Conservation (phyloP, 441 rosid species). For the Syzygium malaccense region DNA sequence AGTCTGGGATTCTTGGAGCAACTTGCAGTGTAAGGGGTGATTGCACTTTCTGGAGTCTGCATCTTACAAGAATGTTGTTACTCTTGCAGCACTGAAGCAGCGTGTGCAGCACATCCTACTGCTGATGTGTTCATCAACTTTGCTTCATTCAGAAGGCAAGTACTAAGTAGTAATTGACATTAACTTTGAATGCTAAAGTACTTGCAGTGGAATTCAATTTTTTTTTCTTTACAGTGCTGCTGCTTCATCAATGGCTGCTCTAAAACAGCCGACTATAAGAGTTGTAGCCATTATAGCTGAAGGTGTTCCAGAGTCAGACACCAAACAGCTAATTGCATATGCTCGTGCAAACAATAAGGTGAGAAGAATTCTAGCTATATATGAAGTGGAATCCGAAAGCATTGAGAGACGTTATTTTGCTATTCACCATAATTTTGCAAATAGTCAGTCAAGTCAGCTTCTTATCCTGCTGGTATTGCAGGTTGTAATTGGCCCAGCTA, state of each 20-base stretch:
- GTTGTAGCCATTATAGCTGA: constrained; percentile 96
- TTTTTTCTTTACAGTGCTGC: constrained; percentile 59
- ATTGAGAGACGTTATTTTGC: not conserved
- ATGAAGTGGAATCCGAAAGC: not conserved
- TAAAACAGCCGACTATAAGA: constrained; percentile 89
- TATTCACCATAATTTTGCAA: not conserved
- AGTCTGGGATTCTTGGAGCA: not conserved
- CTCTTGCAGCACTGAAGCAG: constrained; percentile 75
- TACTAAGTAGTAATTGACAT: not conserved
- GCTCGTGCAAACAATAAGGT: constrained; percentile 96
- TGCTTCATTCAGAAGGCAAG: constrained; percentile 85
- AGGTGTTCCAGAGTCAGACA: constrained; percentile 94
- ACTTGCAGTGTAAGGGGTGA: not conserved
- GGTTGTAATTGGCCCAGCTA: constrained; percentile 99
- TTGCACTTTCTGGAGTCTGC: not conserved
- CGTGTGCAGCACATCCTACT: constrained; percentile 86
- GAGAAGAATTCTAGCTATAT: constrained; percentile 1
- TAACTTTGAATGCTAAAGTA: not conserved
- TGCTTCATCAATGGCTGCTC: constrained; percentile 92
- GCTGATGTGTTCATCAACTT: constrained; percentile 96
- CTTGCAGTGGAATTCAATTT: not conserved
- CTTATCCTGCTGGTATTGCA: constrained; percentile 20
- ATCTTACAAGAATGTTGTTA: not conserved
- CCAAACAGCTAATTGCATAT: constrained; percentile 83
- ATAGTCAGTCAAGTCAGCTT: not conserved